Evolutionary conservation across 176 grass and related monocot genomes (phyloP).

Genomic region (Carex littledalei): DNA sequence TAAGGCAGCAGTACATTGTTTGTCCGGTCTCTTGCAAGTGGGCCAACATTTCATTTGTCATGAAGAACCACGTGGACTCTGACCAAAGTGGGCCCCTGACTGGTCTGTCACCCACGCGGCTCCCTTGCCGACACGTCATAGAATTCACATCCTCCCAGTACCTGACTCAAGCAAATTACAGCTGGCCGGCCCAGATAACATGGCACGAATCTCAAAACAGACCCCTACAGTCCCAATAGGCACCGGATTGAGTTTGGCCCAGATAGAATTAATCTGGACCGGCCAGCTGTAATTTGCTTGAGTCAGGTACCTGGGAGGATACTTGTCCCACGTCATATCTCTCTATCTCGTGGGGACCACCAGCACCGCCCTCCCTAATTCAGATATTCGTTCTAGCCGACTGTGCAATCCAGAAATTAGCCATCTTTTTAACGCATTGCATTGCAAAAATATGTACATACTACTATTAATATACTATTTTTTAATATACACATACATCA

Average conservation of each 20-base stretch:
- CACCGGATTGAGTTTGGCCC: too few relatives aligned
- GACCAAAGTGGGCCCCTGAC: background rate
- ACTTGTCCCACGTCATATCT: background rate
- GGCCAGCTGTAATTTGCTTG: too few relatives aligned
- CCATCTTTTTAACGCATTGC: background rate
- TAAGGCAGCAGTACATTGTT: background rate
- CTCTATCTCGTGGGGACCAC: constrained; percentile 20
- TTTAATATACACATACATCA: too few relatives aligned
- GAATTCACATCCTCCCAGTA: too few relatives aligned
- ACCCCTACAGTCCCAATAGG: too few relatives aligned
- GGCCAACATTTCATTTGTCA: background rate
- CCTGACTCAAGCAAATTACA: too few relatives aligned
- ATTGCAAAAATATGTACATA: background rate
- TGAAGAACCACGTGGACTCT: constrained; percentile 19
- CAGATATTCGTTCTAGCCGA: background rate
- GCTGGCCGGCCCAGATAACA: too few relatives aligned
- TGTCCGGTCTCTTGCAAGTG: constrained; percentile 11
- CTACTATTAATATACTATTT: too few relatives aligned
- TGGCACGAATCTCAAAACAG: too few relatives aligned
- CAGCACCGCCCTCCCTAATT: background rate
- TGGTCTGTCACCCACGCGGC: constrained; percentile 13
- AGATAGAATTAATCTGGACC: too few relatives aligned
- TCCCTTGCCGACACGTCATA: background rate
- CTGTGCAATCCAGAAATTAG: background rate
- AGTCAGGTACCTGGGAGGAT: too few relatives aligned